Base-by-base conservation (phyloP, 208 protist species). In the Crithidia fasciculata region DNA sequence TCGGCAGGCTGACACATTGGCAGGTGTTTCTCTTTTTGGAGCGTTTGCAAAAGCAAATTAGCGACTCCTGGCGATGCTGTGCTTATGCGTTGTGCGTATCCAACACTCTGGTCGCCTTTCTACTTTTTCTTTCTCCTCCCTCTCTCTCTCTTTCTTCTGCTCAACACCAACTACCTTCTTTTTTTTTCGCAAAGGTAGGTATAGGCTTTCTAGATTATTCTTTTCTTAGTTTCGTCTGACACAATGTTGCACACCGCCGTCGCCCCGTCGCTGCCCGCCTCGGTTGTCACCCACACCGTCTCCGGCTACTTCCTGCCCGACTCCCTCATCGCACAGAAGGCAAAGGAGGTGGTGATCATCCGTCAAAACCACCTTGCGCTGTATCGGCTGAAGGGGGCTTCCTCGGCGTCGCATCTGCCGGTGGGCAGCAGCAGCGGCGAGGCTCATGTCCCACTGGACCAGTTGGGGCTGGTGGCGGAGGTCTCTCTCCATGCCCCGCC, bases 161-260 rank as follows among this genome's bases (percentile, higher is more conserved):
- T 37, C 54, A 39, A 37, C 8, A 18, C 16, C 54, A 58, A 58
- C 9, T 12, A 39, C 7, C 54, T 19, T 3, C 54, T 39, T 37
- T 18, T 58, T 6, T 9, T 10, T 16, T 19, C 0, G 16, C 8
- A 18, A 16, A 58, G 16, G 9, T 18, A 18, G 54, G 28, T 65
- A 16, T 28, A 2, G 28, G 1, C 43, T 65, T 65, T 45, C 37
- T 44, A 45, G 59, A 50, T 37, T 39, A 8, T 56, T 44, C 63
- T 10, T 65, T 18, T 10, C 58, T 18, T n/a, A 18, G 43, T 64
- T 72, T 69, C 18, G 9, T 49, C 9, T 49, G 7, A 67, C 4
- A 66, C 39, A 15, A 93, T 96, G 92, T 64, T 94, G 28, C 89
- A 95, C 77, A 81, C 85, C 2, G 88, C 88, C 2, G 90, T 93